Conservation (phyloP, 306 rosid species). For the Corylus americana region DNA sequence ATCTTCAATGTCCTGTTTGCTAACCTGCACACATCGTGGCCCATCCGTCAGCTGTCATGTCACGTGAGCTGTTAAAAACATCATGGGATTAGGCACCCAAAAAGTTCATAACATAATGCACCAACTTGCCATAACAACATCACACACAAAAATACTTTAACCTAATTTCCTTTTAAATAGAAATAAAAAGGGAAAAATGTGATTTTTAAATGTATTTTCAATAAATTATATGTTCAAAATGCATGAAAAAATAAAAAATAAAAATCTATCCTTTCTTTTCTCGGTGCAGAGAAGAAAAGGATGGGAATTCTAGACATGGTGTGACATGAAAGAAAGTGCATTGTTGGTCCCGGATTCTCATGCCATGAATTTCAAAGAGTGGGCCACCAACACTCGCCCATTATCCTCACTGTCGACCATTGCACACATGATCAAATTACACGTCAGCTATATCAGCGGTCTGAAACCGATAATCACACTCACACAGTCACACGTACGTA, state of each 20-base stretch:
- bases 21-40: conserved; percentile 48
- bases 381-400: conserved; percentile 9
- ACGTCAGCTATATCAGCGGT: not conserved
- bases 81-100: not conserved
- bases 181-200: too few species aligned
- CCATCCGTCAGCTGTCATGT: not conserved
- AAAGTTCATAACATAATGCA: too few species aligned
- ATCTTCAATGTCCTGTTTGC: conserved; percentile 87
- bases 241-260: too few species aligned
- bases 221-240: too few species aligned
- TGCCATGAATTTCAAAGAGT: conserved; percentile 3
- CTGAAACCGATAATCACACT: conserved; percentile 8
- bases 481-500: conserved; percentile 6
- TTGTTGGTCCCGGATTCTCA: not conserved
- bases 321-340: not conserved
- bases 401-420: not conserved
- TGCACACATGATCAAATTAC: not conserved
- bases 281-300: too few species aligned
- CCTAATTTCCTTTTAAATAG: too few species aligned
- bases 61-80: not conserved
- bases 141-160: too few species aligned
- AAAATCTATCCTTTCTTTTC: too few species aligned
- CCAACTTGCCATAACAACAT: too few species aligned
- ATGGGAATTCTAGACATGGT: not conserved
- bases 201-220: too few species aligned